Conservation (phyloP, 371 early-diverging fungal species). For the Circinella umbellata region DNA sequence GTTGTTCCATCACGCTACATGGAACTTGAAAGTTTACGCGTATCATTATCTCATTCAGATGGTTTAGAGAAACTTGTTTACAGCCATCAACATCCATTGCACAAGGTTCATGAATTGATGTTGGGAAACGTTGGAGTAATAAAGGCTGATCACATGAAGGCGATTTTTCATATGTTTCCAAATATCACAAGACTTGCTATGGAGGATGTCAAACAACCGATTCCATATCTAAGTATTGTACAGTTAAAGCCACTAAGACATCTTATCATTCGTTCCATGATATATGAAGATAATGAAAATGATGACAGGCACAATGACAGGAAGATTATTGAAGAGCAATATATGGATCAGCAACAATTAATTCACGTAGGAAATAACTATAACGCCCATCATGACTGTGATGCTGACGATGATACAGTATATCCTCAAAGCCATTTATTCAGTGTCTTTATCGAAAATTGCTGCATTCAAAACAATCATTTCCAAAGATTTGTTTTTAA, state of each 20-base stretch:
- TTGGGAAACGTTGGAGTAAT: not conserved
- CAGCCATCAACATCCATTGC: not conserved
- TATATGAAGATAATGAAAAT: not conserved
- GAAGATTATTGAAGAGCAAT: not conserved
- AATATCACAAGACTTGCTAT: not conserved
- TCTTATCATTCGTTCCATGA: not conserved
- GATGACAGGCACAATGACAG: not conserved
- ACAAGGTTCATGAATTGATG: slow-evolving; percentile 1
- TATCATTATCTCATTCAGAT: not conserved
- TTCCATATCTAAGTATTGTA: not conserved
- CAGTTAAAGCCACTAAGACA: not conserved
- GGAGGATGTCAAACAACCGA: slow-evolving; percentile 4
- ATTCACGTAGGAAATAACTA: not conserved
- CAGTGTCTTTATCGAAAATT: not conserved
- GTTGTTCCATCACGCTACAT: not conserved
- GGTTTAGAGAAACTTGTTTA: slow-evolving; percentile 1
- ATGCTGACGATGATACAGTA: too few relatives aligned
- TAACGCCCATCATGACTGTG: not conserved
- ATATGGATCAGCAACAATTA: not conserved
- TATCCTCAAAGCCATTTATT: not conserved
- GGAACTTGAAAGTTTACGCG: not conserved
- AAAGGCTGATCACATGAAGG: not conserved
- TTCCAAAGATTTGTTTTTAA: not conserved
- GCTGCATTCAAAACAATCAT: not conserved
- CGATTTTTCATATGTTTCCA: not conserved